Conservation (phyloP, 1,284 basidiomycete species). For the Vanrija pseudolonga region DNA sequence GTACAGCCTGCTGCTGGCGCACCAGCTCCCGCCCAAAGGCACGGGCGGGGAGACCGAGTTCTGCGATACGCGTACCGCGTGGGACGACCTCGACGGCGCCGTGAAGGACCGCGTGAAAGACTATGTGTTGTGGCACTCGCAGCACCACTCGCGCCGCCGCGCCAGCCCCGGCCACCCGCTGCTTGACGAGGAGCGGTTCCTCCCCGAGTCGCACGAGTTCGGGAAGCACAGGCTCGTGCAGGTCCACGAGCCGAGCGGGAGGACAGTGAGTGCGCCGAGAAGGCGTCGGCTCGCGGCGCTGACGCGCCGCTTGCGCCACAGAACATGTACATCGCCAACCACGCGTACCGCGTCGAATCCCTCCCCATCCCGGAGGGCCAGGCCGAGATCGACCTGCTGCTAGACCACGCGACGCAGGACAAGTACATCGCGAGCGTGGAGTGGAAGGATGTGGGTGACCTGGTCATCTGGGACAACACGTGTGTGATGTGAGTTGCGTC, state of each 20-base stretch:
- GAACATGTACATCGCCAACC: constrained; percentile 29
- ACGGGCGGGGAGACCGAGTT: constrained; percentile 26
- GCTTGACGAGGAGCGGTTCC: constrained; percentile 8
- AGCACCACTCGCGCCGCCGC: constrained; percentile 20
- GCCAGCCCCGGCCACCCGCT: constrained; percentile 19
- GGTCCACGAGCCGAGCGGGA: constrained; percentile 18
- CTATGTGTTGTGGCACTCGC: constrained; percentile 22
- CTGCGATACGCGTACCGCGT: constrained; percentile 23
- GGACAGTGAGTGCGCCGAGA: neutral
- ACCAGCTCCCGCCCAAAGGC: constrained; percentile 18
- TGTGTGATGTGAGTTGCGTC: constrained; percentile 13
- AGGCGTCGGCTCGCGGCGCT: too few species aligned
- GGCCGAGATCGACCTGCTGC: constrained; percentile 16
- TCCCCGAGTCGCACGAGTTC: constrained; percentile 15
- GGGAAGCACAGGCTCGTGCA: constrained; percentile 27
- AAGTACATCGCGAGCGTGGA: constrained; percentile 15
- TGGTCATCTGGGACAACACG: constrained; percentile 29
- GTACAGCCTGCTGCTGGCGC: constrained; percentile 19
- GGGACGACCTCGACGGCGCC: constrained; percentile 14
- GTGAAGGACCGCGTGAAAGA: constrained; percentile 33
- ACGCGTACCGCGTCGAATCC: constrained; percentile 18
- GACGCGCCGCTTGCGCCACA: too few species aligned
- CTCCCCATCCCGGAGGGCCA: constrained; percentile 18
- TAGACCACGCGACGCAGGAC: constrained; percentile 18
- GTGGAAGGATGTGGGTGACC: constrained; percentile 19